These are phyloP conservation scores for Salix suchowensis DNA, from an alignment of 345 rosid species.

Conservation along the genomic window DNA sequence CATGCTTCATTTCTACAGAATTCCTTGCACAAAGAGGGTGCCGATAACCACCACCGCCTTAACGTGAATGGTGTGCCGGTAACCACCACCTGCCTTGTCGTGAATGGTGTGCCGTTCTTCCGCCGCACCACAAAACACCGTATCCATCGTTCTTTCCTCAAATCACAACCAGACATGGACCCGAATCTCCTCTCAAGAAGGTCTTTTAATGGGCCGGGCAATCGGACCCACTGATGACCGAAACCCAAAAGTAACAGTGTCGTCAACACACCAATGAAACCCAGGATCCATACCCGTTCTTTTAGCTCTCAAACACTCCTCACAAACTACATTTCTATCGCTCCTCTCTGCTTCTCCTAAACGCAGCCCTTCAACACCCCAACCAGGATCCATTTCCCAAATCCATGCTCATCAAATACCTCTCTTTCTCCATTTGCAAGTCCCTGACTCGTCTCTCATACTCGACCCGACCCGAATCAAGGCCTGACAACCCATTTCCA, in stretches of 20 bases:
- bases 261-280: conserved; percentile 47
- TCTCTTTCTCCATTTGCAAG: conserved; percentile 29
- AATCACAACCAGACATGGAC: too few species aligned
- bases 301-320: conserved; percentile 31
- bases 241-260: conserved; percentile 39
- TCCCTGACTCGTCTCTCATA: conserved; percentile 25
- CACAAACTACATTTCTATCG: conserved; percentile 20
- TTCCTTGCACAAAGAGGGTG: too few species aligned
- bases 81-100: too few species aligned
- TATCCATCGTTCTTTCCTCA: background rate
- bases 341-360: background rate
- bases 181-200: background rate
- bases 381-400: background rate
- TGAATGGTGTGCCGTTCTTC: background rate
- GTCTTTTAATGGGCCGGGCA: conserved; percentile 40
- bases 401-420: conserved; percentile 27
- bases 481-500: conserved; percentile 2
- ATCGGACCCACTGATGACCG: conserved; percentile 45
- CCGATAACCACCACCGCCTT: too few species aligned
- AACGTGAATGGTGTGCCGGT: background rate
- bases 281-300: conserved; percentile 18
- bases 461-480: conserved; percentile 10
- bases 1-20: too few species aligned
- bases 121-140: background rate
- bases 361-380: background rate